phyloP scores from a whole-genome alignment of 768 basidiomycete genomes.

The Podaxis rugospora region DNA sequence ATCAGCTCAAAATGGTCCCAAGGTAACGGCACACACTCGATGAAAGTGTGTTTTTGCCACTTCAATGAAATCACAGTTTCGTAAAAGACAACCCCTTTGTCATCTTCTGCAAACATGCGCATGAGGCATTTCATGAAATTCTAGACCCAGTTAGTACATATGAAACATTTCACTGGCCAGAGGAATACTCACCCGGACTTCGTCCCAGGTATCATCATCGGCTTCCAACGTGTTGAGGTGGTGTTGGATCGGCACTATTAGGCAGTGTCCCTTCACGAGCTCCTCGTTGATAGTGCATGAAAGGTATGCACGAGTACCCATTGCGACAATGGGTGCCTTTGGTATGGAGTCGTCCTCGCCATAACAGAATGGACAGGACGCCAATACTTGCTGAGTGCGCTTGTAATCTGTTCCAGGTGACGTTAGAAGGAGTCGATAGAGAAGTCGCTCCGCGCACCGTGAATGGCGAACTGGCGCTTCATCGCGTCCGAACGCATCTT shows the following conservation, averaged over 20 bases:
- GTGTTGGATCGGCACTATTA: conserved; percentile 96
- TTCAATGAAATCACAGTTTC: conserved; percentile 89
- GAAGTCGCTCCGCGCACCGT: conserved; percentile 48
- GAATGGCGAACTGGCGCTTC: conserved; percentile 95
- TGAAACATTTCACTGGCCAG: not conserved
- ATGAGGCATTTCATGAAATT: conserved; percentile 92
- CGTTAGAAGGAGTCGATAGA: not conserved
- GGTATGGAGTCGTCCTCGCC: conserved; percentile 91
- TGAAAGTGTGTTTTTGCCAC: conserved; percentile 85
- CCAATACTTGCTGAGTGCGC: conserved; percentile 84
- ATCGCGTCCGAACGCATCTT: conserved; percentile 97
- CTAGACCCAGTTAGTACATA: conserved; percentile 24
- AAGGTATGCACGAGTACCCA: conserved; percentile 90
- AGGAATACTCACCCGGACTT: conserved; percentile 71
- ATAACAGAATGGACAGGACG: conserved; percentile 84
- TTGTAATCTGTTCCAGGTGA: conserved; percentile 70
- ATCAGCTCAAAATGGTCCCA: conserved; percentile 84
- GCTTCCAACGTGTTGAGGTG: conserved; percentile 87
- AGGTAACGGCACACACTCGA: conserved; percentile 91
- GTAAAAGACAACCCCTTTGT: conserved; percentile 93
- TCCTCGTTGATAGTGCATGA: conserved; percentile 86
- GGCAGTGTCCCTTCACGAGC: conserved; percentile 86
- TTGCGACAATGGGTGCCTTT: conserved; percentile 81
- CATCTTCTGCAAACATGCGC: conserved; percentile 89
- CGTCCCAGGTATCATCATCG: conserved; percentile 98